Conservation (phyloP, 2,329 filamentous ascomycete genomes). For the Plenodomus biglobosus region DNA sequence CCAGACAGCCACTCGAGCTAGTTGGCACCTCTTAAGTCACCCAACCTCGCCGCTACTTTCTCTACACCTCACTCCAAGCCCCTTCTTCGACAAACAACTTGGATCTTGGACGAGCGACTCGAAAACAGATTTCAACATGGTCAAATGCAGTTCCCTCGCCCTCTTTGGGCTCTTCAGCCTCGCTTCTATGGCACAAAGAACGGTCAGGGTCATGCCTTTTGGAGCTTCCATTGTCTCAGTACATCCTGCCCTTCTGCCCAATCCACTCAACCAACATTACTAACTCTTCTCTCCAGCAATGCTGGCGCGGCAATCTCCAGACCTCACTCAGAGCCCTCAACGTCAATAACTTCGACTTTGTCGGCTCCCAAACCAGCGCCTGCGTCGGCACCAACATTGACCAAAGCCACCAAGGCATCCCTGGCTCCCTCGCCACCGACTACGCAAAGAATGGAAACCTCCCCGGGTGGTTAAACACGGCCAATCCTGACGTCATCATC, state of each 20-base stretch:
- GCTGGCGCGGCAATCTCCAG: conserved; percentile 43
- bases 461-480: conserved; percentile 43
- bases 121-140: conserved; percentile 20
- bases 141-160: conserved; percentile 22
- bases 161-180: conserved; percentile 25
- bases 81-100: not conserved
- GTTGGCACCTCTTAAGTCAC: not conserved
- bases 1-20: not conserved
- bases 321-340: conserved; percentile 27
- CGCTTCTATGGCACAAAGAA: conserved; percentile 22
- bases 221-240: conserved; percentile 41
- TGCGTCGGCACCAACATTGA: conserved; percentile 47
- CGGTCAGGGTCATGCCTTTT: conserved; percentile 41
- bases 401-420: conserved; percentile 51
- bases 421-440: conserved; percentile 46
- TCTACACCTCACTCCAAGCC: not conserved
- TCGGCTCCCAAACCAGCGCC: conserved; percentile 37
- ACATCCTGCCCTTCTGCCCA: conserved; percentile 5
- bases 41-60: not conserved
- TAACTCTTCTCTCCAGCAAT: conserved; percentile 27
- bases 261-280: not conserved
- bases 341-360: conserved; percentile 39
- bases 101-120: not conserved
- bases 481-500: conserved; percentile 49
- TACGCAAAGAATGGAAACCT: conserved; percentile 46